Percentiles rank a stretch among this genome's conserved stretches.
These are phyloP conservation scores for Sugiyamaella pinicola DNA, from an alignment of 1,139 yeast species.

Conservation along the genomic window DNA sequence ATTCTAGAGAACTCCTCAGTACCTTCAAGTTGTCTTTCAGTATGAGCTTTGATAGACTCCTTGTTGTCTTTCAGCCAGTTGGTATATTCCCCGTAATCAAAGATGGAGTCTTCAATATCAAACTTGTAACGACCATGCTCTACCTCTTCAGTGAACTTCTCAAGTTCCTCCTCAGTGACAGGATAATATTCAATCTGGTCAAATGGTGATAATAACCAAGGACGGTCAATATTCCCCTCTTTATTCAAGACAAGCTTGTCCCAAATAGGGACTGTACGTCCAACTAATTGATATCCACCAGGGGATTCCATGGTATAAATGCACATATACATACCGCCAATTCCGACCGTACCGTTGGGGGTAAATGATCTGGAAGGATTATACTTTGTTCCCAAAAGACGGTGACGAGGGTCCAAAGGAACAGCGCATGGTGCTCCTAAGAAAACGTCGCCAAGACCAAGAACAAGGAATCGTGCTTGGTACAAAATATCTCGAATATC, in stretches of 20 bases:
- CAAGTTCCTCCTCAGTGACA: conserved; percentile 80
- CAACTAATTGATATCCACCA: conserved; percentile 96
- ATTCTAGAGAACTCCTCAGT: conserved; percentile 80
- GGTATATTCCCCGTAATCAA: conserved; percentile 78
- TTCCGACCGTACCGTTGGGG: conserved; percentile 95
- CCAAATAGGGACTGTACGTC: conserved; percentile 97
- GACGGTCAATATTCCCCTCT: conserved; percentile 54
- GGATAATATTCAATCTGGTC: conserved; percentile 96
- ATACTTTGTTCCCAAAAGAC: conserved; percentile 88
- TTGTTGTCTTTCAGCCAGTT: conserved; percentile 76
- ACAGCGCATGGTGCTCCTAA: conserved; percentile 98
- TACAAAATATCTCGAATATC: conserved; percentile 83
- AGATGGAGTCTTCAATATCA: conserved; percentile 72
- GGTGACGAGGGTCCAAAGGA: conserved; percentile 94
- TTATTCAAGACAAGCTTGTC: conserved; percentile 79
- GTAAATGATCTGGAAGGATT: conserved; percentile 96
- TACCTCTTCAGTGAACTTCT: conserved; percentile 67
- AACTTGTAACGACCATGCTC: conserved; percentile 79
- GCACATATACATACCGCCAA: conserved; percentile 98
- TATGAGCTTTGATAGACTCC: conserved; percentile 71
- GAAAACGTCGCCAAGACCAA: conserved; percentile 96
- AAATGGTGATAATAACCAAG: conserved; percentile 89
- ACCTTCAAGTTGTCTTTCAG: conserved; percentile 73
- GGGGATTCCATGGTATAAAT: conserved; percentile 98
- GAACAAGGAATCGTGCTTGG: conserved; percentile 84